These are phyloP conservation scores for Cladorrhinum samala DNA, from an alignment of 495 filamentous ascomycete genomes.

Conservation along the genomic window DNA sequence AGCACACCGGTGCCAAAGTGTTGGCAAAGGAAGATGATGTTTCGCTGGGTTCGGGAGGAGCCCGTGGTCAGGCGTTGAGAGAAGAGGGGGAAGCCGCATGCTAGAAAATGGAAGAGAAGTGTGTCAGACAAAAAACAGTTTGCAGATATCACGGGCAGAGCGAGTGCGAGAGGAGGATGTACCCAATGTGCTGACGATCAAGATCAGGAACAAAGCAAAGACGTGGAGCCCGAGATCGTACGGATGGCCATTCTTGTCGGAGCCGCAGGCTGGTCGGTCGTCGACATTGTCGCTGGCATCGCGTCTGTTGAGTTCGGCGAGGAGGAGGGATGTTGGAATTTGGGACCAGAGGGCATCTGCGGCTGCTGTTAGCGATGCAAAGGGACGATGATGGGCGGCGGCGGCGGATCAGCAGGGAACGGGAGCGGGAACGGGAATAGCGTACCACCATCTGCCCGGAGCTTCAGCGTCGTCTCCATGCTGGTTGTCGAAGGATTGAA, in stretches of 20 bases:
- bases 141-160: neutral
- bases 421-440: neutral
- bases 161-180: conserved; percentile 9
- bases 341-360: conserved; percentile 36
- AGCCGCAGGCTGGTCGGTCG: conserved; percentile 55
- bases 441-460: neutral
- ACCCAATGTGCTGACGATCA: conserved; percentile 64
- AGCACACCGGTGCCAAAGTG: conserved; percentile 85
- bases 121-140: too few species aligned
- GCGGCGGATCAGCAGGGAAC: neutral
- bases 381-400: too few species aligned
- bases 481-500: neutral
- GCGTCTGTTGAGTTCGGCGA: conserved; percentile 46
- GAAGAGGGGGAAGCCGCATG: conserved; percentile 55
- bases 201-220: conserved; percentile 69
- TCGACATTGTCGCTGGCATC: conserved; percentile 27
- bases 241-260: conserved; percentile 43
- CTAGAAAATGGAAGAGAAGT: too few species aligned
- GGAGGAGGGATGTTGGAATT: conserved; percentile 45
- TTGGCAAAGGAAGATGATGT: conserved; percentile 64
- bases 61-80: conserved; percentile 41
- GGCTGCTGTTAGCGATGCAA: neutral
- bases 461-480: neutral
- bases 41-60: conserved; percentile 34
- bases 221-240: conserved; percentile 69